Evolutionary conservation across 2,329 filamentous ascomycete genomes (phyloP).

Genomic region (Elsinoe perseae): DNA sequence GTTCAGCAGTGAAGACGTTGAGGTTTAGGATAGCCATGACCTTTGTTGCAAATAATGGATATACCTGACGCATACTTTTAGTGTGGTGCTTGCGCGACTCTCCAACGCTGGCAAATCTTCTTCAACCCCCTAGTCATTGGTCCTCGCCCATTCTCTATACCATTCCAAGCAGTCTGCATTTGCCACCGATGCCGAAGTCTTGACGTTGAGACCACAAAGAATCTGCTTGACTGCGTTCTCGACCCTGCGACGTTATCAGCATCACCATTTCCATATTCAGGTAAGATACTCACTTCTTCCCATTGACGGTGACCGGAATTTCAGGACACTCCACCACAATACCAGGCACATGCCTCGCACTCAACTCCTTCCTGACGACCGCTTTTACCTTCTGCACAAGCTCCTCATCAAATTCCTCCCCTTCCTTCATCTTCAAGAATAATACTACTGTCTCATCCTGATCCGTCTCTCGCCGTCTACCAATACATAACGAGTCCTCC

Average conservation of each 20-base stretch:
- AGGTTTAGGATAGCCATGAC: too few species aligned
- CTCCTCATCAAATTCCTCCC: conserved; percentile 49
- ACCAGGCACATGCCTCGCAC: conserved; percentile 79
- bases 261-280: not conserved
- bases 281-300: conserved; percentile 69
- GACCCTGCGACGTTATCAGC: conserved; percentile 48
- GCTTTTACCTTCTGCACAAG: conserved; percentile 58
- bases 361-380: conserved; percentile 68
- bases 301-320: conserved; percentile 86
- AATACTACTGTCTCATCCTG: conserved; percentile 79
- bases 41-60: too few species aligned
- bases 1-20: too few species aligned
- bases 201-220: conserved; percentile 74
- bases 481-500: conserved; percentile 82
- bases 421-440: conserved; percentile 70
- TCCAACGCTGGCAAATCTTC: too few species aligned
- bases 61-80: too few species aligned
- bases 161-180: conserved; percentile 83
- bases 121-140: conserved; percentile 37
- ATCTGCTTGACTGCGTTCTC: conserved; percentile 97
- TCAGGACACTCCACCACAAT: conserved; percentile 75
- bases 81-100: not conserved
- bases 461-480: conserved; percentile 62
- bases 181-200: conserved; percentile 86
- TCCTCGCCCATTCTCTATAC: conserved; percentile 70